Percentiles rank a stretch among this genome's conserved stretches.
Evolutionary conservation across 495 filamentous ascomycete genomes (phyloP).

Genomic region (Tuber microsphaerosporum): DNA sequence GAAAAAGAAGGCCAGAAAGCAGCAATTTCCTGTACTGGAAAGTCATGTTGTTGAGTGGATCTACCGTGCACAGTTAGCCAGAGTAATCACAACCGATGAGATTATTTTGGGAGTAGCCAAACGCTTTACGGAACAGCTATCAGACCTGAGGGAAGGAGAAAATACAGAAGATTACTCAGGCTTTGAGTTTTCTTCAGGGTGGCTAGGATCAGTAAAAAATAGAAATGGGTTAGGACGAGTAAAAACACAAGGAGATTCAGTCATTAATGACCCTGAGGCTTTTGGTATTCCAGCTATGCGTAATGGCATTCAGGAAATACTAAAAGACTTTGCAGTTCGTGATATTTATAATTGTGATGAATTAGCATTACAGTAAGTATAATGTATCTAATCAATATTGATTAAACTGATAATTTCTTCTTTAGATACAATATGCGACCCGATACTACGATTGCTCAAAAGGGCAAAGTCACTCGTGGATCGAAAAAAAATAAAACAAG

Average conservation of each 20-base stretch:
- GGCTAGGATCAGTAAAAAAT: slow-evolving; percentile 33
- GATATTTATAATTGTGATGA: slow-evolving; percentile 19
- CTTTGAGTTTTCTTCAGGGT: slow-evolving; percentile 17
- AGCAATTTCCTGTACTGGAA: not conserved
- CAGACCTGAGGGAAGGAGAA: not conserved
- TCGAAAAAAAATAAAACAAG: slow-evolving; percentile 30
- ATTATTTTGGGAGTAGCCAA: not conserved
- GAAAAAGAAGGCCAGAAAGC: not conserved
- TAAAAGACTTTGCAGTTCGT: slow-evolving; percentile 28
- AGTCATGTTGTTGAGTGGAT: not conserved
- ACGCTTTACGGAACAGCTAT: not conserved
- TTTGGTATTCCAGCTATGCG: slow-evolving; percentile 9
- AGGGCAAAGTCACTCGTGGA: not conserved
- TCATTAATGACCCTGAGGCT: not conserved
- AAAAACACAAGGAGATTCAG: slow-evolving; percentile 11
- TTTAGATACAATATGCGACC: slow-evolving; percentile 15
- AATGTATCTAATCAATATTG: not conserved
- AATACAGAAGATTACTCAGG: not conserved
- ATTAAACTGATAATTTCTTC: not conserved
- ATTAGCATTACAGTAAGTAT: not conserved
- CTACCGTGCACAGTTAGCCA: not conserved
- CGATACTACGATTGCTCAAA: not conserved
- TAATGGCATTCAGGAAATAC: slow-evolving; percentile 7
- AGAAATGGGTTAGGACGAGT: slow-evolving; percentile 12
- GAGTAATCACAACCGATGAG: not conserved